Conservation (phyloP, 345 rosid species). For the Xanthoceras sorbifolium region DNA sequence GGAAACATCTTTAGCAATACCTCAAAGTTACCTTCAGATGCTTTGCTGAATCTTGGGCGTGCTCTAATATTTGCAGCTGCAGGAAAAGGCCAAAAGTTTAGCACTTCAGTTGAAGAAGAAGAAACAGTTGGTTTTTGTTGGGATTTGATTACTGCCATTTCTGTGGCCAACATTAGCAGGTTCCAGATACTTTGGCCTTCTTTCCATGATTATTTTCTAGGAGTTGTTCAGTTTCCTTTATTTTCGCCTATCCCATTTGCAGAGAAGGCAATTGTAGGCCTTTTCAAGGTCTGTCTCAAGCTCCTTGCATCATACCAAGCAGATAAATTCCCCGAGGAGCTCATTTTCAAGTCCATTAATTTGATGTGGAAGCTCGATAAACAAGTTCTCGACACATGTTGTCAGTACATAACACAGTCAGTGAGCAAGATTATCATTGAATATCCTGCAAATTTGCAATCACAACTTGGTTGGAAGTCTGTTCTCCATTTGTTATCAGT, state of each 20-base stretch:
- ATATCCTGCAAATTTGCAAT: constrained; percentile 60
- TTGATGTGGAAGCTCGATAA: constrained; percentile 92
- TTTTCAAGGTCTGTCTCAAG: constrained; percentile 66
- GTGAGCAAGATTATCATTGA: constrained; percentile 63
- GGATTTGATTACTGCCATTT: constrained; percentile 61
- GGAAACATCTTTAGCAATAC: constrained; percentile 73
- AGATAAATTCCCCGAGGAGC: constrained; percentile 63
- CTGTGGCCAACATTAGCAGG: constrained; percentile 54
- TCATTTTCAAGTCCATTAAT: constrained; percentile 72
- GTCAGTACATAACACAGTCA: constrained; percentile 55
- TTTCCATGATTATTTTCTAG: constrained; percentile 62
- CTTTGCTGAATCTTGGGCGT: constrained; percentile 69
- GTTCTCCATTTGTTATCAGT: constrained; percentile 66
- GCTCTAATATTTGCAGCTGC: constrained; percentile 86
- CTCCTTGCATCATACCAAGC: constrained; percentile 47
- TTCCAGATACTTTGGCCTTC: constrained; percentile 69
- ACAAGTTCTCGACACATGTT: constrained; percentile 74
- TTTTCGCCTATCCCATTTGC: constrained; percentile 85
- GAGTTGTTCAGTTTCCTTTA: constrained; percentile 71
- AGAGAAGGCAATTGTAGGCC: constrained; percentile 64
- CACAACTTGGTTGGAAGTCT: constrained; percentile 82
- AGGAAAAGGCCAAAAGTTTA: constrained; percentile 93
- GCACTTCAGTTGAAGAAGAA: constrained; percentile 86
- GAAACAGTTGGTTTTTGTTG: constrained; percentile 83
- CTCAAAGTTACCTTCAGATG: constrained; percentile 49